These are phyloP conservation scores for Capniomyces stellatus DNA, from an alignment of 371 early-diverging fungal genomes.

Conservation along the genomic window DNA sequence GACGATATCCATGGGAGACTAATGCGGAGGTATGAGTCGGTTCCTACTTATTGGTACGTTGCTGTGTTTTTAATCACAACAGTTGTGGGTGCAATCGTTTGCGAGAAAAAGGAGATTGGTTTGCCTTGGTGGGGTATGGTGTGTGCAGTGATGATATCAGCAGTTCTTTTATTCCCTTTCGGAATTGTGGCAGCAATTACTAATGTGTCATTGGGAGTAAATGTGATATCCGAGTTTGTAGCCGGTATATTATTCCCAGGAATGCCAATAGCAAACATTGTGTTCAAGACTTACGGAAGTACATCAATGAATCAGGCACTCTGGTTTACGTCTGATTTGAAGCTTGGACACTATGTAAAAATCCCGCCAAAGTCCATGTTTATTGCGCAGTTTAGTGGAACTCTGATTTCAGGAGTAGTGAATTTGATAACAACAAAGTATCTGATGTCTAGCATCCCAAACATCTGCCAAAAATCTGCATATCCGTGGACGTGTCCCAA, in stretches of 20 bases:
- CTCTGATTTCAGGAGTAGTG: conserved; percentile 35
- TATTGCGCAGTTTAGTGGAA: conserved; percentile 36
- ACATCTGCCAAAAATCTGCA: conserved; percentile 39
- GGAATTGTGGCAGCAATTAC: conserved; percentile 55
- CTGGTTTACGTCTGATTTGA: conserved; percentile 38
- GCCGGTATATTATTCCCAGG: conserved; percentile 44
- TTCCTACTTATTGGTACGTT: conserved; percentile 62
- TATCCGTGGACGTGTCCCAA: conserved; percentile 36
- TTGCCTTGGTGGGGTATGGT: conserved; percentile 49
- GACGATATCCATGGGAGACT: conserved; percentile 48
- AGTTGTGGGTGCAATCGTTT: conserved; percentile 36
- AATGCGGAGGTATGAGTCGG: conserved; percentile 51
- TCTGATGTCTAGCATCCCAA: conserved; percentile 33
- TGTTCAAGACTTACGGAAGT: conserved; percentile 32
- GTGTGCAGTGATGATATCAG: conserved; percentile 40
- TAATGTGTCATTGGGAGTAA: conserved; percentile 45
- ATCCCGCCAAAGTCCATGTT: conserved; percentile 57
- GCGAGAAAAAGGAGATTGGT: conserved; percentile 33
- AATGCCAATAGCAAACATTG: conserved; percentile 39
- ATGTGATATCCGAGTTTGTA: conserved; percentile 52
- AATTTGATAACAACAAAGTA: conserved; percentile 44
- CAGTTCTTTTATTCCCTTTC: conserved; percentile 54
- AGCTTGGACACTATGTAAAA: conserved; percentile 38
- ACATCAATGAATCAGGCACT: conserved; percentile 33
- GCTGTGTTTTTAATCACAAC: conserved; percentile 35